Conservation (phyloP, 192 early-diverging fungal species). For the Allomyces macrogynus region DNA sequence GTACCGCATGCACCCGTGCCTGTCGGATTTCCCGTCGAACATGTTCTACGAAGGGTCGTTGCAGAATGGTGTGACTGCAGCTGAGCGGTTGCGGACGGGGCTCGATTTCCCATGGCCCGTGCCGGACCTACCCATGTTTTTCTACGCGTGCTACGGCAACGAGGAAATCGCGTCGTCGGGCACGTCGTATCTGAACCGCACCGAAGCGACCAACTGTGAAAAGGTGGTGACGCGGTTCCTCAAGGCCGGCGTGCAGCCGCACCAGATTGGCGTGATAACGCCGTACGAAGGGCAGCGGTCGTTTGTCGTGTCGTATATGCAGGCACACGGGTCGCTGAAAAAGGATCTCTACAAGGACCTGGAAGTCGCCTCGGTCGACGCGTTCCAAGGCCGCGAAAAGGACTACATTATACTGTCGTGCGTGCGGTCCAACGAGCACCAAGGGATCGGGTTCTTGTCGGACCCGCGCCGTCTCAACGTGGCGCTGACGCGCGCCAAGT, state of each 20-base stretch:
- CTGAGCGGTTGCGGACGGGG: constrained; percentile 66
- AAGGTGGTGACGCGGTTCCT: constrained; percentile 90
- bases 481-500: constrained; percentile 75
- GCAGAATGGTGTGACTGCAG: constrained; percentile 87
- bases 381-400: constrained; percentile 98
- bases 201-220: constrained; percentile 90
- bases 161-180: constrained; percentile 95
- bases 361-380: constrained; percentile 95
- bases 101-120: constrained; percentile 95
- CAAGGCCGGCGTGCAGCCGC: constrained; percentile 59
- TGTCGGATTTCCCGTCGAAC: constrained; percentile 97
- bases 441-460: constrained; percentile 83
- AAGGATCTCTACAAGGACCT: constrained; percentile 96
- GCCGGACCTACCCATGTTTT: constrained; percentile 84
- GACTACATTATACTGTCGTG: constrained; percentile 97
- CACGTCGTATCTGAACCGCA: constrained; percentile 93
- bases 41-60: constrained; percentile 98
- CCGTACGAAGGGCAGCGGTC: constrained; percentile 97
- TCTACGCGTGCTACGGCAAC: constrained; percentile 74
- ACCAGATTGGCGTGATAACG: constrained; percentile 93
- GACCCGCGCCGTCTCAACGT: constrained; percentile 84
- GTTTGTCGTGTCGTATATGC: constrained; percentile 90
- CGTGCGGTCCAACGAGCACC: constrained; percentile 92
- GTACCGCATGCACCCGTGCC: constrained; percentile 98
- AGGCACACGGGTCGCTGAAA: constrained; percentile 68